Evolutionary conservation across 75 land plant species (phyloP).

Genomic region (Isoetes taiwanensis): DNA sequence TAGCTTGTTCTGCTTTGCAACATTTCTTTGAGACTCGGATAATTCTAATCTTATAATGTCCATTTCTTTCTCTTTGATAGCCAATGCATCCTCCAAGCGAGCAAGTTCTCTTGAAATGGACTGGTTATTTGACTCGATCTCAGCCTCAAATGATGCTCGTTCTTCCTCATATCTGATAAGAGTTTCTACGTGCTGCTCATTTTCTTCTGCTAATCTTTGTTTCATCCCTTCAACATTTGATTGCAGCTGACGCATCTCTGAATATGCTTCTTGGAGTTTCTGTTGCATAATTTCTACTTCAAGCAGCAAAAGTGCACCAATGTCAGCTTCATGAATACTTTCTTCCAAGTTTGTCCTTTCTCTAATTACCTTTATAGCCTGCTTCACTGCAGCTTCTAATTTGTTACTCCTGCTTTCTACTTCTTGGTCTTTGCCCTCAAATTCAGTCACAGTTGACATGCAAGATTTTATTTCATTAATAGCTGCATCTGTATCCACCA

Average conservation of each 20-base stretch:
- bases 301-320: no score
- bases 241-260: constrained; percentile 6
- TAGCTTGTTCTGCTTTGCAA: neutral
- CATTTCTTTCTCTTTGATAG: neutral
- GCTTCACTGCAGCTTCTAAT: no score
- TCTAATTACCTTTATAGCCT: no score
- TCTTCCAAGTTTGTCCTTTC: no score
- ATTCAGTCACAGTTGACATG: no score
- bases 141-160: constrained; percentile 5
- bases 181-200: constrained; percentile 12
- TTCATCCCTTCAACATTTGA: constrained; percentile 9
- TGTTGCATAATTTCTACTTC: no score
- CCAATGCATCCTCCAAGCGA: constrained; percentile 1
- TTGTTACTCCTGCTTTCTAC: no score
- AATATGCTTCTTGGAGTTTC: neutral
- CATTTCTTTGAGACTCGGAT: neutral
- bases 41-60: neutral
- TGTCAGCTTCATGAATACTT: no score
- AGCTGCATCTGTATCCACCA: no score
- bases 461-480: no score
- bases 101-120: neutral
- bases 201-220: constrained; percentile 7
- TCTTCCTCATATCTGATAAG: constrained; percentile 16
- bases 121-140: neutral
- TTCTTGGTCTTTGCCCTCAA: no score